Conservation (phyloP, 2,329 filamentous ascomycete species). For the Rutstroemia sp. region DNA sequence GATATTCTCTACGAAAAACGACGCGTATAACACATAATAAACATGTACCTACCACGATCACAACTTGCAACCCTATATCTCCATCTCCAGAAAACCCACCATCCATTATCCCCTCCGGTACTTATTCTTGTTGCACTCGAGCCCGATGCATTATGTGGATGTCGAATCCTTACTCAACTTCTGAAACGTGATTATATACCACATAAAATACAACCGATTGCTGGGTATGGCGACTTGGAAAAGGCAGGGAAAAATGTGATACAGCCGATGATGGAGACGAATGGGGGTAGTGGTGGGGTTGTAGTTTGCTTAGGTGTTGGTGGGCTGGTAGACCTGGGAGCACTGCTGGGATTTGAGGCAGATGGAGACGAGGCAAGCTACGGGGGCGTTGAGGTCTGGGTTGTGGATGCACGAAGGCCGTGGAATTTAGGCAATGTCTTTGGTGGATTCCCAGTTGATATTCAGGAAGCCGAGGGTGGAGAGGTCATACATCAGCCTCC, state of each 20-base stretch:
- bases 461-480: conserved; percentile 37
- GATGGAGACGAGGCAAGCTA: conserved; percentile 60
- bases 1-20: conserved; percentile 10
- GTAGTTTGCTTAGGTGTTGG: conserved; percentile 91
- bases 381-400: conserved; percentile 89
- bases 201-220: conserved; percentile 93
- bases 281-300: conserved; percentile 79
- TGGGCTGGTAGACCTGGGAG: conserved; percentile 80
- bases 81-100: conserved; percentile 77
- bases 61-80: conserved; percentile 87
- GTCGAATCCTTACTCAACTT: conserved; percentile 86
- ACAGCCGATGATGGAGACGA: conserved; percentile 74
- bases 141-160: conserved; percentile 90
- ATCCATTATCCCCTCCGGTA: conserved; percentile 85
- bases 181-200: conserved; percentile 96
- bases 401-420: conserved; percentile 82
- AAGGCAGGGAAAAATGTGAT: conserved; percentile 73
- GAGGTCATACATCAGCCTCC: conserved; percentile 40
- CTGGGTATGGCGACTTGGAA: conserved; percentile 84
- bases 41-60: conserved; percentile 90
- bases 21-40: conserved; percentile 12
- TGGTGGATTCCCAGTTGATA: conserved; percentile 55
- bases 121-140: conserved; percentile 89
- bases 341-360: conserved; percentile 66
- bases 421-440: conserved; percentile 96